Evolutionary conservation across 1,284 basidiomycete species (phyloP), one percentile per base, ranked within the genome.

Genomic region (Apiotrichum mycotoxinovorans): DNA sequence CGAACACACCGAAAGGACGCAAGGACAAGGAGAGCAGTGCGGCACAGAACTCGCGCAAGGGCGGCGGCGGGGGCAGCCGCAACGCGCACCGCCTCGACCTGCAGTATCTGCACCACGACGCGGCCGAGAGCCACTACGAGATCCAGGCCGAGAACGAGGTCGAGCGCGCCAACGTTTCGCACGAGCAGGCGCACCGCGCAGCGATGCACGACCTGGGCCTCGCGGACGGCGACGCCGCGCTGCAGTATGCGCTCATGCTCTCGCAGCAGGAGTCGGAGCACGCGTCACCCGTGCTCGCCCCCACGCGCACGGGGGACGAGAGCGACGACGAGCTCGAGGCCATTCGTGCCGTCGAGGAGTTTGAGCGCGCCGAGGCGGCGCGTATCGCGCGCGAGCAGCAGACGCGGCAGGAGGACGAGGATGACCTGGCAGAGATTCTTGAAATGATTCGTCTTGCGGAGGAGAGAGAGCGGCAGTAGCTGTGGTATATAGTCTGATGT

Each of bases 161-260:
- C 0, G 51, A 53, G 27, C 64, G 66, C 8, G 55, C 55, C 0
- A 57, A 52, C 18, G 54, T 58, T 2, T 49, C 57, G 12, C 60
- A 58, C 41, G 60, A 67, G 46, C 54, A 58, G 7, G 49, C 61
- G 27, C 66, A 70, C 37, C 51, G 55, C 14, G 65, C 58, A 9
- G 60, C 64, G 25, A 67, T 71, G 64, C 62, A 66, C 12, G 64
- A 69, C 45, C 56, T 73, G 38, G 72, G 72, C 0, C 56, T 73
- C 10, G 70, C 67, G 35, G 67, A 69, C 43, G 64, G 63, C 12
- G 72, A 73, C 41, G 70, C 68, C 12, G 72, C 70, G n/a, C 56
- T 72, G 25, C 64, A 70, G 54, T 73, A 72, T 50, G 72, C 72
- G 9, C 59, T 73, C 46, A 67, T 72, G 70, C 52, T 73, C 14